Evolutionary conservation across 2,329 filamentous ascomycete species (phyloP).

Genomic region (Arthrobotrys sphaeroides): DNA sequence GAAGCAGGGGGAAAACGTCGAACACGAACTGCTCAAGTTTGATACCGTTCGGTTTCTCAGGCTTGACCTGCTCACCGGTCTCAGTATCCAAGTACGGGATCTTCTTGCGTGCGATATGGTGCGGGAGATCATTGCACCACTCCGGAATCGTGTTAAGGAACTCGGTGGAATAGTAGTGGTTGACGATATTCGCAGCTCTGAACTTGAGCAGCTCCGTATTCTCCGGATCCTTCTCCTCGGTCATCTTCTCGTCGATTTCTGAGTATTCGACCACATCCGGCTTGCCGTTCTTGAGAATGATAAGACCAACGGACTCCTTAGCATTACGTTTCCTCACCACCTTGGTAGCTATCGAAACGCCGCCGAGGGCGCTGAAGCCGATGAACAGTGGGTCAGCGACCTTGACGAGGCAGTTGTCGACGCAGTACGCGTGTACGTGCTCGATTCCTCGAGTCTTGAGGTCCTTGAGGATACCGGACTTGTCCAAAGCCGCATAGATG

Average conservation of each 20-base stretch:
- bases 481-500: slow-evolving; percentile 89
- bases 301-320: slow-evolving; percentile 93
- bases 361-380: slow-evolving; percentile 85
- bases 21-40: slow-evolving; percentile 99
- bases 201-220: slow-evolving; percentile 87
- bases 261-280: slow-evolving; percentile 99
- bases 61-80: slow-evolving; percentile 83
- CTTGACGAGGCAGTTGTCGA: slow-evolving; percentile 98
- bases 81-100: slow-evolving; percentile 84
- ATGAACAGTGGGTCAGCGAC: slow-evolving; percentile 97
- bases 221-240: slow-evolving; percentile 85
- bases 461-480: slow-evolving; percentile 81
- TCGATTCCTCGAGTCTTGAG: slow-evolving; percentile 89
- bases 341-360: slow-evolving; percentile 97
- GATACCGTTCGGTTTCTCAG: slow-evolving; percentile 94
- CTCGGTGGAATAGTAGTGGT: slow-evolving; percentile 97
- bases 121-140: slow-evolving; percentile 86
- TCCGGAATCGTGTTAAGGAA: slow-evolving; percentile 90
- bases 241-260: slow-evolving; percentile 89
- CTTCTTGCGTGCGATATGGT: slow-evolving; percentile 98
- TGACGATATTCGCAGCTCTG: slow-evolving; percentile 98
- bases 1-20: slow-evolving; percentile 91
- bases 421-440: slow-evolving; percentile 97
- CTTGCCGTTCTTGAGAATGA: slow-evolving; percentile 92
- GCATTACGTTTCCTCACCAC: slow-evolving; percentile 98